Base-by-base conservation (phyloP, 2,329 filamentous ascomycete species). In the Pseudogymnoascus destructans region DNA sequence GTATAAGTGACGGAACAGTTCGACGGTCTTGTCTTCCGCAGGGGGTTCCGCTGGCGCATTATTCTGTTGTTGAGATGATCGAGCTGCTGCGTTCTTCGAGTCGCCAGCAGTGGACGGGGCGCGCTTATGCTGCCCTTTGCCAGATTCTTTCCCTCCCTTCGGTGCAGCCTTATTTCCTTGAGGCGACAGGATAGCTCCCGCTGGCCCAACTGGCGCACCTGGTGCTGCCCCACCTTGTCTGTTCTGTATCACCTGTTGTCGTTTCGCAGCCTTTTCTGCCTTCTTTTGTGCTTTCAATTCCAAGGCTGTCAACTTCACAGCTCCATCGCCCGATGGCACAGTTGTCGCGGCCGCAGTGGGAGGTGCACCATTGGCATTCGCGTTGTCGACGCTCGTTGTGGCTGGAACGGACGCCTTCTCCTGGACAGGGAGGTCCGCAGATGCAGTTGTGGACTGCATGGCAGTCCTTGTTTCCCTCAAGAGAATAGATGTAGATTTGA, bases 271-370 rank as follows among this genome's bases (percentile, higher is more conserved):
- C 74, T 96, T 97, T 70, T 96, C 92, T 30, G 89, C 91, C 71
- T 95, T 92, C 61, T 86, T 86, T 70, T 82, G 84, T 67, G 91
- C 92, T 74, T 97, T 97, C 67, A 95, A 70, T 95, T 61, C 87
- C 17, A 89, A 89, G 33, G 79, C 79, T 1, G 86, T 82, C 30
- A 87, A 74, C 70, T 88, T 87, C 65, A 71, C 66, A 17, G 70
- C 64, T 13, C 72, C 70, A 3, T 70, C 58, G 5, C 54, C 35
- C 5, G 8, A 13, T 42, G 58, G 36, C 8, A 55, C 52, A 11
- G 33, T 21, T 27, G 58, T 27, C 10, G 58, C n/a, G 5, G 23
- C n/a, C 15, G 46, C 38, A 19, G 36, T 17, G 7, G 35, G 13
- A 52, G 36, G 21, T 10, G 32, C 23, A 0, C 38, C 36, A 55